Evolutionary conservation across 1,139 yeast genomes (phyloP), one percentile per base, ranked within the genome.

Genomic region (Protomyces pachydermus): DNA sequence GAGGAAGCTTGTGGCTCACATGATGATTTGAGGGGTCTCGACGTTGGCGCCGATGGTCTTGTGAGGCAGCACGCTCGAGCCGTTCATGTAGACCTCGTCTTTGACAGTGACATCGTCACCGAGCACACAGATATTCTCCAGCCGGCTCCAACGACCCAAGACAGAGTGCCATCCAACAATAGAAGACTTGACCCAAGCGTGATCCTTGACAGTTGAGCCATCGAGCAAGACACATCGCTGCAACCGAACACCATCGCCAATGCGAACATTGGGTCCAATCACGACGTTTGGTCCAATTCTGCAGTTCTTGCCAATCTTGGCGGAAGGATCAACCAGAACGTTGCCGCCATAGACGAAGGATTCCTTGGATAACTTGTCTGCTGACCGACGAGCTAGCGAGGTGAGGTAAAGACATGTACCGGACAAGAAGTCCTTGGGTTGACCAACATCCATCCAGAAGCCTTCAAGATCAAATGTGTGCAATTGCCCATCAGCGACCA

Each of bases 391-490:
- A 72, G 95, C 78, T 75, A 91, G 81, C 66, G 98, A 87, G 75
- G 88, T 84, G 78, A 95, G 83, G 84, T 91, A 95, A 71, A 93
- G 83, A 72, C 91, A 86, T 74, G 98, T 90, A 78, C 99, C 99
- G 67, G 97, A 86, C 73, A 95, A 82, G 86, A 91, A 95, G 80
- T 95, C 99, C 85, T 93, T 93, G 83, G 99, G 99, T 82, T 95
- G 99, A 78, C 99, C 99, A 72, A 95, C 97, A 78, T 95, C 99
- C 98, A 95, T 95, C 99, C 99, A 95, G 88, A 86, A 95, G 70
- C 98, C 98, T 81, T 93, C 97, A 75, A 95, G 85, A 78, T 95
- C 99, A 75, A 89, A 95, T 66, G 98, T 91, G 83, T 86, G 95
- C 74, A 95, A 83, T 69, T 88, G 84, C 75, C 88, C 91, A 76